Conservation (phyloP, 768 basidiomycete species). For the Mycena filopes region DNA sequence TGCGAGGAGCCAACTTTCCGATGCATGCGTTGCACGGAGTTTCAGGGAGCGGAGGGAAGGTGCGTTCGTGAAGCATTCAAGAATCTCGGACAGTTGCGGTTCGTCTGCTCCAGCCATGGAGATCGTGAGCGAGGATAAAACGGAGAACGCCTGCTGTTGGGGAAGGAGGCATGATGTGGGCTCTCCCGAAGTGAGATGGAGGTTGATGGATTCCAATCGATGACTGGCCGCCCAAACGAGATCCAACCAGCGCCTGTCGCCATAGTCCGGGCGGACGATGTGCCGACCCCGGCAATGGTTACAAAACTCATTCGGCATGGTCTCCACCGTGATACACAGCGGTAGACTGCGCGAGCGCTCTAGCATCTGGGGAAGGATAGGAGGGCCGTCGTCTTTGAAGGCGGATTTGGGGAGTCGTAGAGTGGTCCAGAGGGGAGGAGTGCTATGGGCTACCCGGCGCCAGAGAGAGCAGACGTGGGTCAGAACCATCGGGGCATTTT, state of each 20-base stretch:
- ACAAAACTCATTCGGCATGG: not conserved
- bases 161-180: not conserved
- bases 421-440: not conserved
- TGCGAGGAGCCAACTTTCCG: not conserved
- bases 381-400: not conserved
- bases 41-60: not conserved
- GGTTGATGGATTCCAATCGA: not conserved
- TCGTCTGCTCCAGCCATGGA: not conserved
- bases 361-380: not conserved
- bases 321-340: not conserved
- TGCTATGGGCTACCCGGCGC: not conserved
- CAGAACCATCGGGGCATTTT: constrained; percentile 1
- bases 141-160: not conserved
- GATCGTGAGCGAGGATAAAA: not conserved
- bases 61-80: not conserved
- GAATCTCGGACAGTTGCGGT: not conserved
- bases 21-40: not conserved
- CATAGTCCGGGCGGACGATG: not conserved
- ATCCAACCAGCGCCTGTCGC: not conserved
- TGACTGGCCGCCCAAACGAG: not conserved
- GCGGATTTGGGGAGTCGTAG: not conserved
- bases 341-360: not conserved
- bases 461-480: constrained; percentile 7
- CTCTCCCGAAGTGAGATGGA: not conserved
- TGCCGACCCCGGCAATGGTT: not conserved